These are phyloP conservation scores for Jatropha podagrica DNA, from an alignment of 441 rosid genomes.

Conservation along the genomic window DNA sequence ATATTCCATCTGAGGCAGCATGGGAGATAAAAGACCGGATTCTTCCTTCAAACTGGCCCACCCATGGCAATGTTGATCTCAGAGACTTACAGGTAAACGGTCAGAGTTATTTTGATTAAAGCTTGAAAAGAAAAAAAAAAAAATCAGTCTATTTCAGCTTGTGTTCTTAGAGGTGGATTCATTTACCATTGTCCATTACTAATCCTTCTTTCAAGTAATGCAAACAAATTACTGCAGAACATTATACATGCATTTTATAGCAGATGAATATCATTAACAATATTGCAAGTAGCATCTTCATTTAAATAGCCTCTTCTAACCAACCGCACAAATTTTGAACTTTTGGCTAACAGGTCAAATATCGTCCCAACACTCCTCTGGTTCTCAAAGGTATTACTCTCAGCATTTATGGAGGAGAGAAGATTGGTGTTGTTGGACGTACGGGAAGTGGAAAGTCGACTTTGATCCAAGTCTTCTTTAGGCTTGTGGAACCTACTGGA, in stretches of 20 bases:
- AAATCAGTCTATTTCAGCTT: not conserved
- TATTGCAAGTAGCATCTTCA: not conserved
- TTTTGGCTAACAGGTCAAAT: constrained; percentile 58
- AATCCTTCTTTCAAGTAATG: too few species aligned
- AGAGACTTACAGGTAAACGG: constrained; percentile 64
- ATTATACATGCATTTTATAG: too few species aligned
- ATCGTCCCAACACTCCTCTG: constrained; percentile 82
- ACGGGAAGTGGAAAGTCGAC: constrained; percentile 98
- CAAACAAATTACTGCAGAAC: too few species aligned
- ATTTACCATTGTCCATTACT: too few species aligned
- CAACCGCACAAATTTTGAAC: constrained; percentile 1
- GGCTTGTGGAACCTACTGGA: constrained; percentile 84
- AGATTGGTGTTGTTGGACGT: constrained; percentile 89
- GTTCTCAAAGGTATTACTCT: constrained; percentile 81
- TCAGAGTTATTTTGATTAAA: not conserved
- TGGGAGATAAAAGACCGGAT: constrained; percentile 64
- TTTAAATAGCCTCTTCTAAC: constrained; percentile 3
- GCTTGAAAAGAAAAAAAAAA: not conserved
- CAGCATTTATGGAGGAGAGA: constrained; percentile 82
- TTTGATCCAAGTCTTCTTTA: constrained; percentile 80
- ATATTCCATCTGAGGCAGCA: constrained; percentile 70
- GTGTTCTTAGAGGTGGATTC: not conserved
- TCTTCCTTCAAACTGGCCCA: constrained; percentile 84
- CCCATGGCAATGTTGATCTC: constrained; percentile 64
- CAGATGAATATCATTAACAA: too few species aligned